phyloP scores from a whole-genome alignment of 2,329 filamentous ascomycete species.

The Tolypocladium nubicola region DNA sequence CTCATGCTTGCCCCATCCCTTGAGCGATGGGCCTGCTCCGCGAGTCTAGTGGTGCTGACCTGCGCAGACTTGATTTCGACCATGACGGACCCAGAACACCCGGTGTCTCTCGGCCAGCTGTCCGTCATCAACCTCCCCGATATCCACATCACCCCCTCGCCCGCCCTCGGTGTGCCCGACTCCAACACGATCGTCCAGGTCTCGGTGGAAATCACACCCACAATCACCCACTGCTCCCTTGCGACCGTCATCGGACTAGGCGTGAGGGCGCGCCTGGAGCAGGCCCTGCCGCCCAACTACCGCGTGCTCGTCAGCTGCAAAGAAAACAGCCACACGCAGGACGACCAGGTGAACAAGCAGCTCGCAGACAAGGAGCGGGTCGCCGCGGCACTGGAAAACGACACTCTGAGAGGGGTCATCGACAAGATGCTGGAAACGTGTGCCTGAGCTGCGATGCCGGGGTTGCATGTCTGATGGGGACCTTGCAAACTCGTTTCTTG shows the following conservation, averaged over 20 bases:
- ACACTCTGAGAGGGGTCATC: conserved; percentile 75
- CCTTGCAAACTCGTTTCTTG: too few species aligned
- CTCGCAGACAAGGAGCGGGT: conserved; percentile 93
- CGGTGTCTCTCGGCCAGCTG: conserved; percentile 82
- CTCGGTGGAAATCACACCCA: conserved; percentile 84
- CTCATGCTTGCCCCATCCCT: not conserved
- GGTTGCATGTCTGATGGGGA: too few species aligned
- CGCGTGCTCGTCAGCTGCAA: conserved; percentile 90
- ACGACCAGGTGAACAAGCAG: conserved; percentile 95
- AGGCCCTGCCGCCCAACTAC: conserved; percentile 83
- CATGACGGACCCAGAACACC: conserved; percentile 94
- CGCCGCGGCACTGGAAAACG: conserved; percentile 88
- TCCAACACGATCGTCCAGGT: conserved; percentile 57
- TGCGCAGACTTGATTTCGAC: conserved; percentile 75
- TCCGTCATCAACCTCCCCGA: conserved; percentile 95
- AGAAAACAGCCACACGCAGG: conserved; percentile 89
- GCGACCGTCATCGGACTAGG: conserved; percentile 94
- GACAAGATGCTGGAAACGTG: conserved; percentile 91
- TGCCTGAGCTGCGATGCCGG: conserved; percentile 30
- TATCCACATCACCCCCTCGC: conserved; percentile 58
- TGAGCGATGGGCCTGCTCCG: not conserved
- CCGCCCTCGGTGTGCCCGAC: conserved; percentile 26
- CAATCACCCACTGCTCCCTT: conserved; percentile 91
- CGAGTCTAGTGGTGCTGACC: not conserved
- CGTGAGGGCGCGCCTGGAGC: conserved; percentile 82